These are phyloP conservation scores for Gossypium herbaceum DNA, from an alignment of 345 rosid species.

Conservation along the genomic window DNA sequence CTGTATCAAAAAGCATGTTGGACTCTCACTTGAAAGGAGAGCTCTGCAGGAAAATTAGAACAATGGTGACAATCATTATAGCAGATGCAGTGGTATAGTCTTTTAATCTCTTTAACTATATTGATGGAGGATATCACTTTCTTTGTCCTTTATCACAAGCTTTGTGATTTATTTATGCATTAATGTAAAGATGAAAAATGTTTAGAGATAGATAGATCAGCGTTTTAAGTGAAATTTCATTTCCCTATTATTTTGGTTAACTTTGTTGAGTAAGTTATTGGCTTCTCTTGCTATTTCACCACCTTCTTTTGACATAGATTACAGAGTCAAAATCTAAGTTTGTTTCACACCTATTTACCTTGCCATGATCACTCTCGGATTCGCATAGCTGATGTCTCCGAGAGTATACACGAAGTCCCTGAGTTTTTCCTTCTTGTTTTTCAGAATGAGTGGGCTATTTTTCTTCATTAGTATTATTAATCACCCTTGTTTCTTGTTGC, in stretches of 20 bases:
- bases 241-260: background rate
- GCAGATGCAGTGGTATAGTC: constrained; percentile 65
- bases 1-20: constrained; percentile 81
- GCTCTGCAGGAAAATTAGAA: constrained; percentile 40
- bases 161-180: background rate
- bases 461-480: too few relatives aligned
- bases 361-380: too few relatives aligned
- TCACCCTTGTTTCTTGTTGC: too few relatives aligned
- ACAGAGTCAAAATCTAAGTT: background rate
- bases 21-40: constrained; percentile 73
- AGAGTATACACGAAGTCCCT: too few relatives aligned
- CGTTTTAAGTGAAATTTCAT: background rate
- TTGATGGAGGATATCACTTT: background rate
- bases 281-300: background rate
- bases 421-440: too few relatives aligned
- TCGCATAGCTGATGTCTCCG: too few relatives aligned
- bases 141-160: background rate
- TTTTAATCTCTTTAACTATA: background rate
- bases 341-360: too few relatives aligned
- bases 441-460: too few relatives aligned
- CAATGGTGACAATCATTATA: constrained; percentile 72
- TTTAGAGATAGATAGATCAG: background rate
- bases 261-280: background rate
- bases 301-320: background rate
- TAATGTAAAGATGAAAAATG: background rate